Evolutionary conservation across 192 early-diverging fungal genomes (phyloP), one percentile per base, ranked within the genome.

Genomic region (Coemansia sp.): DNA sequence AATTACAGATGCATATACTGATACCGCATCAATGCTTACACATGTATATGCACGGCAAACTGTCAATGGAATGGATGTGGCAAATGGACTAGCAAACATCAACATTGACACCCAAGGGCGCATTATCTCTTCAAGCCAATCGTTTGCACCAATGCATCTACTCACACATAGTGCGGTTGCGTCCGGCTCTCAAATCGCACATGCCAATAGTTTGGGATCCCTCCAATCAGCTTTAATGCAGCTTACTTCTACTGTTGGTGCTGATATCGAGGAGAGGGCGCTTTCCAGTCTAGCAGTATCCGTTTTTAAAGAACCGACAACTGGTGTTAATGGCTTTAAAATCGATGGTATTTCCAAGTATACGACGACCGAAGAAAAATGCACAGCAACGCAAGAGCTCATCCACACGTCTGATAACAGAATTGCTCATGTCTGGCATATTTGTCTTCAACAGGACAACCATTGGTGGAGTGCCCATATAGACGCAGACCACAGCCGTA

Each of bases 11-110:
- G 70, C 85, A 10, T 91, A 93, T 73, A 81, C 71, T 16, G 89
- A 90, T 10, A 74, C 85, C 8, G 85, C 86, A 64, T 88, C 85
- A n/a, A 87, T 86, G 21, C 74, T 94, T 6, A 89, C 92, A n/a
- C 93, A 95, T 68, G 88, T 95, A 10, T 90, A 95, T 68, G 64
- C 92, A 12, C 87, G 88, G 49, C 95, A 97, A 65, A 59, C 81
- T 7, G 65, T 86, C 38, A 64, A 90, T 57, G 93, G 88, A 10
- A 49, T 92, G 5, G 83, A 86, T 59, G 86, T 97, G 10, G 72
- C 85, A 24, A 97, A 95, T 71, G 91, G 85, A 44, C 88, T 94
- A 66, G 91, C 90, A 48, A 93, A 91, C 66, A 74, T 93, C 73
- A 94, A 97, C 65, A 73, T 95, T 47, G 87, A 88, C 54, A 21